Conservation (phyloP, 2,329 filamentous ascomycete species). For the Teratosphaeria pseudoeucalypti region DNA sequence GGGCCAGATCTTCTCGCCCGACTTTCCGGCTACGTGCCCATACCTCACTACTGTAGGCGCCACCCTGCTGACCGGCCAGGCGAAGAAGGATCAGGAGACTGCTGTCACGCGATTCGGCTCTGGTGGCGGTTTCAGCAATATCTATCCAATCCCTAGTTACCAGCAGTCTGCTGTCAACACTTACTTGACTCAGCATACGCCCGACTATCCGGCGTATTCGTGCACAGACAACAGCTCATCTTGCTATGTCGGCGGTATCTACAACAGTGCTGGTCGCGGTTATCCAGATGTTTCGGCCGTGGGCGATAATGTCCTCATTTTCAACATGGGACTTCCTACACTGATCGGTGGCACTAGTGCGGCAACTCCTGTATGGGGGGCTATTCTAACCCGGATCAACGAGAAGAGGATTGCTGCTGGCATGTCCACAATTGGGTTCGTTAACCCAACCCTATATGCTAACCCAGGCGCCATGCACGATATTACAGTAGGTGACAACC, state of each 20-base stretch:
- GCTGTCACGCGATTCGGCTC: conserved; percentile 33
- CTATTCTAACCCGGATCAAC: conserved; percentile 12
- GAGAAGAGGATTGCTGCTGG: conserved; percentile 11
- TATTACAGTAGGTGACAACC: conserved; percentile 26
- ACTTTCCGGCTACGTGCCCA: conserved; percentile 29
- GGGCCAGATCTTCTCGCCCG: conserved; percentile 31
- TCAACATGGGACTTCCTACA: conserved; percentile 27
- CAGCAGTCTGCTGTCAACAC: conserved; percentile 28
- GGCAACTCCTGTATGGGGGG: conserved; percentile 12
- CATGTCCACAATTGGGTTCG: conserved; percentile 14
- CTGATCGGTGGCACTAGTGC: conserved; percentile 14
- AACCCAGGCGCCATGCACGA: conserved; percentile 28
- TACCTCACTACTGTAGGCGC: conserved; percentile 34
- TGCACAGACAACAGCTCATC: conserved; percentile 34
- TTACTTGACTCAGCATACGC: conserved; percentile 24
- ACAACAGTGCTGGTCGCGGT: conserved; percentile 10
- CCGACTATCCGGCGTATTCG: conserved; percentile 14
- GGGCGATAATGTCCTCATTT: conserved; percentile 24
- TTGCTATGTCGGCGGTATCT: conserved; percentile 37
- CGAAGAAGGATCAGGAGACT: conserved; percentile 26
- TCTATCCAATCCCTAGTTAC: conserved; percentile 26
- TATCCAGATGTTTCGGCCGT: conserved; percentile 35
- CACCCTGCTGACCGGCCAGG: conserved; percentile 28
- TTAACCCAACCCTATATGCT: conserved; percentile 31
- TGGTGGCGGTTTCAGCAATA: conserved; percentile 30